Evolutionary conservation across 441 rosid genomes (phyloP), one percentile per base, ranked within the genome.

Genomic region (Rhodomyrtus psidioides): DNA sequence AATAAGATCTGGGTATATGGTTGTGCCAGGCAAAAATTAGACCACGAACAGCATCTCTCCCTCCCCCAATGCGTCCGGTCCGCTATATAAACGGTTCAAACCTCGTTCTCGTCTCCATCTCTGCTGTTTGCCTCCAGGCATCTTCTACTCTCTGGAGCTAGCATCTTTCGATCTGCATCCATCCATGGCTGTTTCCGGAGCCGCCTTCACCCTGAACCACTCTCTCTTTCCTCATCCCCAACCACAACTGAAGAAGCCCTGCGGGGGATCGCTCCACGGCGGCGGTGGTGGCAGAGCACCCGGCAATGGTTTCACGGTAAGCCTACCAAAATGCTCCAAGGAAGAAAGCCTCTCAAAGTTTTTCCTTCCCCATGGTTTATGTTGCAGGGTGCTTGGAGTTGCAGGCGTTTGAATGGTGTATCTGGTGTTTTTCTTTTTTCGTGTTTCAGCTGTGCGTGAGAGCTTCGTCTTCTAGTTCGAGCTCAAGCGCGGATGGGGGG

Each of bases 401-500:
- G 2, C n/a, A 3, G 49, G 6, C 16, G 79, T 70, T 70, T 70
- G 49, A 39, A 70, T 21, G 79, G 79, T 70, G 79, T 15, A 5
- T 14, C n/a, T 10, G n/a, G 79, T 0, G 46, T 34, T 70, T 39
- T 44, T 39, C 2, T 6, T 21, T 3, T 84, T 54, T 5, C 83
- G 53, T 83, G 59, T 88, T 83, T 53, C 90, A 94, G 96, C 87
- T 91, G 23, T 58, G 85, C 74, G 27, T 89, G 85, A 90, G 91
- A 87, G 94, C 93, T 49, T 89, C 88, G 55, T 91, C 90, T 21
- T 70, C 86, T 51, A 60, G 86, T 6, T 56, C 84, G 27, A 70
- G n/a, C 42, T 42, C 84, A 17, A 39, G n/a, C 42, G 53, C 89
- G 1, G 94, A 89, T 15, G 92, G 82, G 21, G 87, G 86, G 17